Evolutionary conservation across 208 protist species (phyloP).

Genomic region (Acanthamoeba quina): DNA sequence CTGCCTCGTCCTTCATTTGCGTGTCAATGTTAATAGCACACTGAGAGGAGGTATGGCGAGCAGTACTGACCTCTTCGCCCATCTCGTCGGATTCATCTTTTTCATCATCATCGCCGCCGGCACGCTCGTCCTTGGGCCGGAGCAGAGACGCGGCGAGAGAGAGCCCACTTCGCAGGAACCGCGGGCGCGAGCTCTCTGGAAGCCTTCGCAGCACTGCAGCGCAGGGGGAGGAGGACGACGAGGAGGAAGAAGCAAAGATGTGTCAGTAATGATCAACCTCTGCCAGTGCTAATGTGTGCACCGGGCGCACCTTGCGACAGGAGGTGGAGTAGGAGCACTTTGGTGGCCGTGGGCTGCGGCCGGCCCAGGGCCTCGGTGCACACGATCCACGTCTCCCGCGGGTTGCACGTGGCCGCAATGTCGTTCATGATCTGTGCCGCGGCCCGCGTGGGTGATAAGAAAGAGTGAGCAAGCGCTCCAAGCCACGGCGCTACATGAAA

Average conservation of each 20-base stretch:
- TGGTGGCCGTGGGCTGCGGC: neutral
- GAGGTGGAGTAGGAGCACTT: neutral
- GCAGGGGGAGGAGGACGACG: too few relatives aligned
- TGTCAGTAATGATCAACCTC: neutral
- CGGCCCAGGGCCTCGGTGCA: constrained; percentile 30
- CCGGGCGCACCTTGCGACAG: neutral
- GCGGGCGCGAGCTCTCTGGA: neutral
- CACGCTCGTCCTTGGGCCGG: neutral
- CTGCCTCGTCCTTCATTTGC: neutral
- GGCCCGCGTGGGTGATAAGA: too few relatives aligned
- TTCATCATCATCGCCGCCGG: neutral
- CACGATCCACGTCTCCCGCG: constrained; percentile 42
- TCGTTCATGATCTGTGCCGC: neutral
- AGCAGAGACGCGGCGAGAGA: neutral
- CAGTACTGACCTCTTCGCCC: neutral
- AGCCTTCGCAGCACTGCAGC: constrained; percentile 6
- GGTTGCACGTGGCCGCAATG: constrained; percentile 45
- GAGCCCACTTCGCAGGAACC: constrained; percentile 16
- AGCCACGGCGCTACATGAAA: neutral
- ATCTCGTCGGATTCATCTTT: neutral
- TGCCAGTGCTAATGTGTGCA: neutral
- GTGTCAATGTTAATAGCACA: neutral
- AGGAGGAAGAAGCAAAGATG: neutral
- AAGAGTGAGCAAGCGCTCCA: neutral
- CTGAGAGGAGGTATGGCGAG: neutral